Base-by-base conservation (phyloP, 768 basidiomycete species). In the Grammothele lineata region DNA sequence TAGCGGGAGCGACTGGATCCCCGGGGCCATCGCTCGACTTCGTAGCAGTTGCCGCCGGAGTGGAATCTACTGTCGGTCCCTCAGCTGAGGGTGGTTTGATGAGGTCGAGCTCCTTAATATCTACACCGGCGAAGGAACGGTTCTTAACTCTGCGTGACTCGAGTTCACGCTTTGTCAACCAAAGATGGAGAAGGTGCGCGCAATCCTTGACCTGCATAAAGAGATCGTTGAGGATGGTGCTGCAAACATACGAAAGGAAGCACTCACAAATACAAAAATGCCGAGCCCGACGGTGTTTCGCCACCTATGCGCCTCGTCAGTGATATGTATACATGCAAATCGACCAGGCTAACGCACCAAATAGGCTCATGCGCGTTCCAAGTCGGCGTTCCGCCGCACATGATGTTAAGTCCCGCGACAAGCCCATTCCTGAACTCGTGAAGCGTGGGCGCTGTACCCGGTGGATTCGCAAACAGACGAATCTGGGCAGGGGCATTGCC, bases 341-440 rank as follows among this genome's bases (percentile, higher is more conserved):
- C 18, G 42, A 33, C 43, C 18, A 1, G 24, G 22, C 27, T 7
- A 30, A 30, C 27, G 27, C 27, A 30, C 86, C 87, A 89, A 14
- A 88, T 81, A 12, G 87, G 87, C 62, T 88, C 87, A 36, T 74
- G 73, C 53, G 79, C 78, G 4, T 75, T 70, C 79, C 83, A 85
- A n/a, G 73, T 71, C 40, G 72, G 71, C 19, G 78, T 77, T 19
- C 81, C 81, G 15, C 77, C 72, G 70, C 74, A 74, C 0, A 78
- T 68, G 7, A 78, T 68, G 26, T 70, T 68, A 53, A 80, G 56
- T 0, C 75, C 69, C 42, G 78, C 47, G 46, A 58, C 43, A 21
- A 68, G 50, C 24, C 61, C 59, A 18, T 64, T 43, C 7, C 65
- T 57, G 0, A 65, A 32, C 53, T 60, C 60, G 40, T 44, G 57